Base-by-base conservation (phyloP, 495 filamentous ascomycete genomes). In the Chaetomium cochliodes region DNA sequence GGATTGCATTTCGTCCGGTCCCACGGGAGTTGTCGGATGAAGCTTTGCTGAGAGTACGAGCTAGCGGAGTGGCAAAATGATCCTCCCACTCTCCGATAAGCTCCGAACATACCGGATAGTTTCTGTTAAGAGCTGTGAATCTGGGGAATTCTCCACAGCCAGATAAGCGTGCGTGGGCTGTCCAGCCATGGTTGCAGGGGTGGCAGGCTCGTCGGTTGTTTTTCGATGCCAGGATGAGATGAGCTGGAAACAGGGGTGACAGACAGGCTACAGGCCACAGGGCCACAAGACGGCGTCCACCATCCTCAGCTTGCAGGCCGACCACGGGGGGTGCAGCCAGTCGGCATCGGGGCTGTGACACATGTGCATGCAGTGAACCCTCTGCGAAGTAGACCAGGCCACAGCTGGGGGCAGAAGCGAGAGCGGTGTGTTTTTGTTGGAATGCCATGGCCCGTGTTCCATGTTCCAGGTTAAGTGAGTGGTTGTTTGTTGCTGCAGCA, bases 121-220 rank as follows among this genome's bases (percentile, higher is more conserved):
- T 37, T 49, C n/a, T 5, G 13, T 12, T 22, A 11, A 23, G n/a
- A 25, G 6, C 23, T 15, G 28, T 62, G 49, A 66, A 66, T 62
- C 64, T 50, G 64, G 64, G 59, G 64, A 58, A 66, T 62, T 37
- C 58, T 56, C 51, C 64, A 66, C 51, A 56, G 39, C 50, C 15
- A 51, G 64, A 65, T 60, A 65, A 61, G 64, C 49, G 33, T 37
- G 44, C 44, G 44, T 25, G 9, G 47, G 22, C 20, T 11, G 47
- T 25, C 47, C 22, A 23, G 47, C 47, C 47, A 25, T 50, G 47
- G 28, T 30, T 30, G 28, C 28, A 30, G 28, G 28, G 47, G 28
- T 30, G 2, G 28, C 28, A 30, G 28, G 28, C 6, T 30, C 28
- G 6, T 30, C 28, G 28, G 28, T 30, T 30, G 47, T 25, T 25